Evolutionary conservation across 371 early-diverging fungal species (phyloP), one percentile per base, ranked within the genome.

Genomic region (Sporodiniella umbellata): DNA sequence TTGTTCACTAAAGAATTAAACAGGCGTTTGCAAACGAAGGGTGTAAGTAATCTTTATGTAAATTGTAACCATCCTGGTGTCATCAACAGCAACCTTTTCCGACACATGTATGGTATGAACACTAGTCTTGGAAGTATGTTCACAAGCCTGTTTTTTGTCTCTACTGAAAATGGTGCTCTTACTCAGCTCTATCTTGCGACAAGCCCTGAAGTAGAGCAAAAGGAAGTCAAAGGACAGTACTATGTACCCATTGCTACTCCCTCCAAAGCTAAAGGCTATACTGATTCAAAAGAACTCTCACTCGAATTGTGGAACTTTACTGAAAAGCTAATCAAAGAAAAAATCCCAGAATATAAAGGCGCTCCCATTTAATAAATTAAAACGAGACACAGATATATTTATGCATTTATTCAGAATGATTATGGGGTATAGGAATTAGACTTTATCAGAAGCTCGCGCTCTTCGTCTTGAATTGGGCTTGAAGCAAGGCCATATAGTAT

Each of bases 21-120:
- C 6, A 61, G 56, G 33, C 62, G 70, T n/a, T 52, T 78, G 25
- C 61, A 76, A 38, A 56, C 31, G 1, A 64, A 63, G 21, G 73
- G 70, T 3, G 25, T 60, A 12, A 55, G 73, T 4, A 44, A 55
- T 35, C 44, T 89, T 10, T 73, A 75, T 15, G 84, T 82, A 33
- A 88, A 89, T 54, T 35, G 68, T 31, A 60, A 74, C 17, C 87
- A 90, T 55, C 92, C 93, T 0, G 93, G 93, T 4, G 54, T 62
- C 14, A 80, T 89, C 17, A 44, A 53, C 5, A 84, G 85, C 1
- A 75, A 78, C 6, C 56, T 86, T 11, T 53, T 40, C 19, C 74
- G 81, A 19, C 70, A 81, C 42, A 26, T 6, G 42, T 53, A 33
- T 2, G 26, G 14, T 24, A 23, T 28, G 14, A 30, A 10, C 2